These are phyloP conservation scores for Ganoderma boninense DNA, from an alignment of 1,284 basidiomycete species.

Conservation along the genomic window DNA sequence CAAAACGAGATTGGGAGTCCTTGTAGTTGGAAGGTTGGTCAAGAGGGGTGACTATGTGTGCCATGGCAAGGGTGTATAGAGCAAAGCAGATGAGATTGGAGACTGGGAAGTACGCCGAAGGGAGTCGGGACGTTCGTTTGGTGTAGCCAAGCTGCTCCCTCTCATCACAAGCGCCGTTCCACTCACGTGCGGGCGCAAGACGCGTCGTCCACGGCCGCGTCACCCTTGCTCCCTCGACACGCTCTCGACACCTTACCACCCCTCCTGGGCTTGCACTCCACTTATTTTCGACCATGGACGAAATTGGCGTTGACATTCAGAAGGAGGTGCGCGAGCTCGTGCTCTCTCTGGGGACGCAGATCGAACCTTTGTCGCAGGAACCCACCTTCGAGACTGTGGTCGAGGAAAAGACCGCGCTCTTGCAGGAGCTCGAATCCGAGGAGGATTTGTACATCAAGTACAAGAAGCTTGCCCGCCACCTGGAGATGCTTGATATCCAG, in stretches of 20 bases:
- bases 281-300: slow-evolving; percentile 63
- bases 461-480: slow-evolving; percentile 92
- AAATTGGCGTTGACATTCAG: slow-evolving; percentile 85
- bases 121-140: not conserved
- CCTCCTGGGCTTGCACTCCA: slow-evolving; percentile 26
- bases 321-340: slow-evolving; percentile 68
- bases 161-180: slow-evolving; percentile 15
- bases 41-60: slow-evolving; percentile 84
- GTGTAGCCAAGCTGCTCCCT: slow-evolving; percentile 9
- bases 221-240: slow-evolving; percentile 46
- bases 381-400: slow-evolving; percentile 90
- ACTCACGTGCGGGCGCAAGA: slow-evolving; percentile 31
- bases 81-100: slow-evolving; percentile 26
- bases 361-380: slow-evolving; percentile 62
- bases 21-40: slow-evolving; percentile 97
- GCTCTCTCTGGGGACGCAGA: slow-evolving; percentile 15
- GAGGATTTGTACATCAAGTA: slow-evolving; percentile 96
- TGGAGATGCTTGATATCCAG: slow-evolving; percentile 94
- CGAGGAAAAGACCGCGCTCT: slow-evolving; percentile 87
- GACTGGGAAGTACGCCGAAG: not conserved
- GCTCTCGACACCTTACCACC: slow-evolving; percentile 25
- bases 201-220: slow-evolving; percentile 56
- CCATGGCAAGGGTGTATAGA: slow-evolving; percentile 59
- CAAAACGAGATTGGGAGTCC: slow-evolving; percentile 85
- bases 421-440: slow-evolving; percentile 83